Evolutionary conservation across 1,284 basidiomycete species (phyloP).

Genomic region (Schizophyllum commune): DNA sequence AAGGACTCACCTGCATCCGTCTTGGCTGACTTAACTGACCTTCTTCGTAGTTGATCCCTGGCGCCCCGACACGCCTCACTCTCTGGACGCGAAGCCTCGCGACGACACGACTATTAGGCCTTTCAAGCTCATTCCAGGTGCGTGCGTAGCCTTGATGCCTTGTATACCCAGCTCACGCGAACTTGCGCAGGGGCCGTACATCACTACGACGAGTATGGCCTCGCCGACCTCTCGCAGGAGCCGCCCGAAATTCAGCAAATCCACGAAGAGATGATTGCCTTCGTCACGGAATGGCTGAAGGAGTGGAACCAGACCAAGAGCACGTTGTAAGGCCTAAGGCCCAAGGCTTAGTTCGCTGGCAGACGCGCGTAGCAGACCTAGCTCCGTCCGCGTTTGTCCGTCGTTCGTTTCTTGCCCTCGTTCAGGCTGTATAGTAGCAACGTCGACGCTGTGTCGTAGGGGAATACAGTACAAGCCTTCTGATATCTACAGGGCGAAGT

Average conservation of each 20-base stretch:
- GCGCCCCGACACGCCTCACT: conserved; percentile 83
- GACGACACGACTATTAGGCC: conserved; percentile 71
- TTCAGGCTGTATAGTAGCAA: too few relatives aligned
- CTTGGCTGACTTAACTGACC: conserved; percentile 12
- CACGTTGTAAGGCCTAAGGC: too few relatives aligned
- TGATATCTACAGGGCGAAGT: too few relatives aligned
- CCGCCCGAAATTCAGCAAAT: conserved; percentile 75
- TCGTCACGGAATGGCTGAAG: conserved; percentile 78
- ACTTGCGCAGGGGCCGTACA: conserved; percentile 66
- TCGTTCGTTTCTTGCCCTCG: too few relatives aligned
- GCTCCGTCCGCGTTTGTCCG: too few relatives aligned
- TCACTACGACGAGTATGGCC: conserved; percentile 86
- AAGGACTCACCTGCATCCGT: conserved; percentile 9
- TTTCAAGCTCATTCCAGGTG: conserved; percentile 82
- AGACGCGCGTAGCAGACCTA: too few relatives aligned
- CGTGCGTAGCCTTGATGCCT: too few relatives aligned
- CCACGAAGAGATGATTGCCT: conserved; percentile 73
- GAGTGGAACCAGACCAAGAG: conserved; percentile 35
- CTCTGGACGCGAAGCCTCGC: conserved; percentile 62
- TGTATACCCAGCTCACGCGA: conserved; percentile 3
- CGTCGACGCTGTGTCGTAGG: too few relatives aligned
- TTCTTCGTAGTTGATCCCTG: conserved; percentile 70
- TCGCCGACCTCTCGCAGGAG: conserved; percentile 55
- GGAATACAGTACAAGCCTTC: too few relatives aligned
- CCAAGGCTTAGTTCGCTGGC: too few relatives aligned